Conservation (phyloP, 371 early-diverging fungal genomes). For the Apophysomyces sp. region DNA sequence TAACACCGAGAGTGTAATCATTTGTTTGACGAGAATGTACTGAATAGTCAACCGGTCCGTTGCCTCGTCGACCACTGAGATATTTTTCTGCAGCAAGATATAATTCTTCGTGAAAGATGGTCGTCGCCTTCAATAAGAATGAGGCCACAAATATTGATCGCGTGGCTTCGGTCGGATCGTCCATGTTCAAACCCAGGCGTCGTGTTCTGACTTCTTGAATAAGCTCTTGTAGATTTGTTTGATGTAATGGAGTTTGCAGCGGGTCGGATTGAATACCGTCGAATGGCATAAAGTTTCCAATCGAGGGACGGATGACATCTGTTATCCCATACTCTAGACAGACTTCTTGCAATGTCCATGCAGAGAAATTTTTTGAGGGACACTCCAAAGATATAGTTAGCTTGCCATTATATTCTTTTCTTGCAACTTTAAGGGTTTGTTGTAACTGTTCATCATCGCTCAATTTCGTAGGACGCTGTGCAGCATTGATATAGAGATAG, state of each 20-base stretch:
- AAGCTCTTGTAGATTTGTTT: background rate
- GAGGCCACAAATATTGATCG: background rate
- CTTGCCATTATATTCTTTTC: background rate
- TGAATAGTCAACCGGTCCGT: conserved; percentile 5
- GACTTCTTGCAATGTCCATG: background rate
- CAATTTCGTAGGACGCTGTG: background rate
- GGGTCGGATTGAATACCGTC: background rate
- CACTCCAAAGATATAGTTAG: background rate
- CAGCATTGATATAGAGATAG: background rate
- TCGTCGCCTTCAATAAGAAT: background rate
- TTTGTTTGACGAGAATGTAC: conserved; percentile 4
- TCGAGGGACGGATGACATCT: background rate
- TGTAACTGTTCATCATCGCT: background rate
- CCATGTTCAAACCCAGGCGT: background rate
- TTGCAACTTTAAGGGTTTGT: background rate
- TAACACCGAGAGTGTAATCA: conserved; percentile 1
- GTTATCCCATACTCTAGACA: background rate
- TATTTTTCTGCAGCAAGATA: conserved; percentile 3
- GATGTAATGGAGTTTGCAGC: background rate
- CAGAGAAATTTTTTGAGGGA: background rate
- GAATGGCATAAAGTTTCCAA: background rate
- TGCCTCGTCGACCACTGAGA: background rate
- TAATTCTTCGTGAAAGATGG: background rate
- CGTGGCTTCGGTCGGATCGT: background rate
- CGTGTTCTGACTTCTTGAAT: background rate